phyloP scores from a whole-genome alignment of 345 rosid genomes.

The Dovyalis caffra region DNA sequence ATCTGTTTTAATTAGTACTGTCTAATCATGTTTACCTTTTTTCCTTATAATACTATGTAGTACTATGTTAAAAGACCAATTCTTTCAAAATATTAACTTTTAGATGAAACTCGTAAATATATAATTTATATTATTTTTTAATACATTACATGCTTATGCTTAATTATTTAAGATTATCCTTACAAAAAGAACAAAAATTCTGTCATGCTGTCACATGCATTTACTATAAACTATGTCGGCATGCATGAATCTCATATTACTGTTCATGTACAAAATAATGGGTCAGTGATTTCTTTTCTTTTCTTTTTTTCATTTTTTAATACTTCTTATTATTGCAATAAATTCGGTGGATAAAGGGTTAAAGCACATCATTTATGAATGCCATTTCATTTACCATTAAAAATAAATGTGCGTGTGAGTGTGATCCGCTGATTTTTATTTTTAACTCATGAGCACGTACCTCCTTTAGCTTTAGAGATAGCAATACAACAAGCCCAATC shows the following conservation, averaged over 20 bases:
- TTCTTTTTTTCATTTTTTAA: too few relatives aligned
- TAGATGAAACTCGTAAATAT: too few relatives aligned
- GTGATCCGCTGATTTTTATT: not conserved
- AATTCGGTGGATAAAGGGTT: not conserved
- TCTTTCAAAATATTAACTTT: too few relatives aligned
- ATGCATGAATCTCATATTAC: not conserved
- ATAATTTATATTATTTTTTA: too few relatives aligned
- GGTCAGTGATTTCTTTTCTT: not conserved
- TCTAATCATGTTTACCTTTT: not conserved
- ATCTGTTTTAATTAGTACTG: not conserved
- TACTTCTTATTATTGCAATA: not conserved
- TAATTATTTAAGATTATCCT: not conserved
- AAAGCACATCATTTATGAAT: not conserved
- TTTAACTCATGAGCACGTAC: not conserved
- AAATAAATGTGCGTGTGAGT: too few relatives aligned
- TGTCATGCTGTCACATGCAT: not conserved
- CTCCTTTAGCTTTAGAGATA: not conserved
- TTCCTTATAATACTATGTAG: too few relatives aligned
- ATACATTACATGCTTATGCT: not conserved
- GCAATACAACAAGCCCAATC: not conserved
- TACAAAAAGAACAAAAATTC: not conserved
- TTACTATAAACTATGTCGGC: not conserved
- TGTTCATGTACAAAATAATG: not conserved
- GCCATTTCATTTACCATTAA: not conserved
- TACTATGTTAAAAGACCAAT: too few relatives aligned